Base-by-base conservation (phyloP, 768 basidiomycete species). In the Lactifluus rugatus region DNA sequence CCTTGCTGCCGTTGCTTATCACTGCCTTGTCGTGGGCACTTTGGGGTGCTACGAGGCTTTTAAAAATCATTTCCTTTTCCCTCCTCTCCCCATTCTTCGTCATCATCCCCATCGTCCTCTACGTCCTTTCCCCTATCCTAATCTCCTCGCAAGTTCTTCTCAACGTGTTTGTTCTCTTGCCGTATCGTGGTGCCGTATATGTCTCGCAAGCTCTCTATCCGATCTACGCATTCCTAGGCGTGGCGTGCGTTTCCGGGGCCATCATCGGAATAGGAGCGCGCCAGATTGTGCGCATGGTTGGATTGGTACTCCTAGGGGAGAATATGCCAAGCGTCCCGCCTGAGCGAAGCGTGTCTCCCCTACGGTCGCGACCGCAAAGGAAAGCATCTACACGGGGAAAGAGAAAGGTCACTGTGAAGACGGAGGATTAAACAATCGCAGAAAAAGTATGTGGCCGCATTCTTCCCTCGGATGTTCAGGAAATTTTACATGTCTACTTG, bases 191-290 rank as follows among this genome's bases (percentile, higher is more conserved):
- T 8, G 25, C 45, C 7, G 8, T 44, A 17, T 62, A 59, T 21
- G 3, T 54, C 10, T 16, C 52, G 11, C 54, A 64, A 23, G 57
- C 57, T 13, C 5, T 62, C 19, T 59, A 64, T 51, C 63, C 63
- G 11, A n/a, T 64, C 41, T 64, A 64, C 36, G 54, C 47, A 6
- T 62, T 64, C 54, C 16, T 64, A 6, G 63, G 57, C 23, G 52
- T 57, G 4, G 63, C 61, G 9, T 58, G 52, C 34, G 44, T 64
- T 42, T 53, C 39, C 16, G 63, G 63, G 3, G 44, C 42, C 1
- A 36, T 64, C 2, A 10, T 62, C 13, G 63, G 63, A 21, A 19
- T 63, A 1, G 57, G 56, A 2, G 63, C 48, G 11, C 61, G 63
- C 21, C 53, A 48, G 13, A 26, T 56, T 17, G 62, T 63, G 44